Percentiles rank a stretch among this genome's conserved stretches.
phyloP scores from a whole-genome alignment of 2,329 filamentous ascomycete species.

The Teratosphaeria pseudoeucalypti region DNA sequence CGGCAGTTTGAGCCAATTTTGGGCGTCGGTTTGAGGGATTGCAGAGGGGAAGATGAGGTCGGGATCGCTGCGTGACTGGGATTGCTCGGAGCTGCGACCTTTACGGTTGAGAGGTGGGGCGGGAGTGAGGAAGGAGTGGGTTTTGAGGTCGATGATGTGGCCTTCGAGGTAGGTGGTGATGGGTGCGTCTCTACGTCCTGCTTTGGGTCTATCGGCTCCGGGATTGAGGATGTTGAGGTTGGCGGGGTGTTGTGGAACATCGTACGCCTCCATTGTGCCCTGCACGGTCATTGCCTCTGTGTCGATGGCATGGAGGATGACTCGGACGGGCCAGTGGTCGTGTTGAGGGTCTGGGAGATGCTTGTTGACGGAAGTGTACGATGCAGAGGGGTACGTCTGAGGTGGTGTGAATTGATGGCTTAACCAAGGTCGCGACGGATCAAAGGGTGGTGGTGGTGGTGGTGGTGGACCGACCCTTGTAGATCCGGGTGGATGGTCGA shows the following conservation, averaged over 20 bases:
- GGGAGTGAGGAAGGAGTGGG: constrained; percentile 41
- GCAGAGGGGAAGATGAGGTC: constrained; percentile 33
- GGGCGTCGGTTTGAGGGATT: constrained; percentile 34
- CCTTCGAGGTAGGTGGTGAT: constrained; percentile 60
- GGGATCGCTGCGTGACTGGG: not conserved
- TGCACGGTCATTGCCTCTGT: constrained; percentile 50
- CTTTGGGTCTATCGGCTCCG: constrained; percentile 14
- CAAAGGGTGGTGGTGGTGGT: constrained; percentile 12
- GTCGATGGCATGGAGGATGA: constrained; percentile 54
- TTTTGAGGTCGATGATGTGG: constrained; percentile 54
- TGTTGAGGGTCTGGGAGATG: constrained; percentile 24
- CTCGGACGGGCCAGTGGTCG: constrained; percentile 58
- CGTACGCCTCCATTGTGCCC: constrained; percentile 61
- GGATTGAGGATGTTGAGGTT: constrained; percentile 16
- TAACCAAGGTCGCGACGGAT: constrained; percentile 30
- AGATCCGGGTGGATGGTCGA: constrained; percentile 20
- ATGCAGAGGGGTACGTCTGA: constrained; percentile 5
- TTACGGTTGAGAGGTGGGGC: constrained; percentile 16
- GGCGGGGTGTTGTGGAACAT: constrained; percentile 44
- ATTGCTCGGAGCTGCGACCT: not conserved
- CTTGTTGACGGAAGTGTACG: constrained; percentile 1
- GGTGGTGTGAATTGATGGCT: constrained; percentile 20
- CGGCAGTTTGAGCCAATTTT: constrained; percentile 40
- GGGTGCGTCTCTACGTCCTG: constrained; percentile 36
- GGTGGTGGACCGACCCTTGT: constrained; percentile 6